These are phyloP conservation scores for Rhododendron henanense DNA, from an alignment of 148 eudicot genomes.

Conservation along the genomic window DNA sequence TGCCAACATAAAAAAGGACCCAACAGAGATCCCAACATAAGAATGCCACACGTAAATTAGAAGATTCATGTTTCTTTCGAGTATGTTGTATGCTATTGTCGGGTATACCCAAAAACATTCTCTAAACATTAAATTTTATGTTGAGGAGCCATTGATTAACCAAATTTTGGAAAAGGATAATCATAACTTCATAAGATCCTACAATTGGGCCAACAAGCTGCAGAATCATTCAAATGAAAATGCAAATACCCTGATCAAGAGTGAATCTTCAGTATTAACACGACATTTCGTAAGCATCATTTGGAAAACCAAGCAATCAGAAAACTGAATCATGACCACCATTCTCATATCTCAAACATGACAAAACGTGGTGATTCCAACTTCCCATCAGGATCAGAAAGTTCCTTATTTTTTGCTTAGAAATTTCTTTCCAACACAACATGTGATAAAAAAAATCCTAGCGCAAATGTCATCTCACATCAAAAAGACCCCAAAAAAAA, in stretches of 20 bases:
- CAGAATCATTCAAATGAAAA: not conserved
- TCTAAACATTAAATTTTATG: not conserved
- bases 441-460: not conserved
- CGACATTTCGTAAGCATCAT: not conserved
- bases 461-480: not conserved
- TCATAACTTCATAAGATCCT: not conserved
- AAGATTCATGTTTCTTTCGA: not conserved
- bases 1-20: not conserved
- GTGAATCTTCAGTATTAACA: not conserved
- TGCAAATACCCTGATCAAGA: not conserved
- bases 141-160: not conserved
- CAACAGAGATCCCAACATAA: not conserved
- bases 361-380: not conserved
- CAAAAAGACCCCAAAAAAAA: not conserved
- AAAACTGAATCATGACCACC: not conserved
- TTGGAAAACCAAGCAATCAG: not conserved
- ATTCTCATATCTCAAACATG: not conserved
- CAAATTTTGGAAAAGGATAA: not conserved
- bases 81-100: not conserved
- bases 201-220: not conserved
- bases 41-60: not conserved
- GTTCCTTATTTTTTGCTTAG: not conserved
- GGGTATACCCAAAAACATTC: not conserved
- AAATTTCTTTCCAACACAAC: not conserved
- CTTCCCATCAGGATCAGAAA: not conserved